These are phyloP conservation scores for Thuja plicata DNA, from an alignment of 83 land plant species.

Conservation along the genomic window DNA sequence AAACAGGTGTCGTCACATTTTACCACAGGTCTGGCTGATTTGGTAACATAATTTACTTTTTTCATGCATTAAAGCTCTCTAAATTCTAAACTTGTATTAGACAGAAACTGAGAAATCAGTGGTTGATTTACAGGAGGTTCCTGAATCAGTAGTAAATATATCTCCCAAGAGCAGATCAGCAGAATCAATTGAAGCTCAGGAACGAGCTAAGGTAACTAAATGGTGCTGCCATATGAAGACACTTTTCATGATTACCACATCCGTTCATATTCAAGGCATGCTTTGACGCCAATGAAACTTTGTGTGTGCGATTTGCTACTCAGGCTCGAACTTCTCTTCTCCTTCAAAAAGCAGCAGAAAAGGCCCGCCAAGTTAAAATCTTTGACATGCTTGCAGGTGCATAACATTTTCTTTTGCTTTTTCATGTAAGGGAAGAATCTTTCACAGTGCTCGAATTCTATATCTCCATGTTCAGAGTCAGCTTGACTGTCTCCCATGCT, in stretches of 20 bases:
- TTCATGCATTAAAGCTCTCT: neutral
- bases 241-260: neutral
- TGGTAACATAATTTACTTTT: neutral
- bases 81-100: neutral
- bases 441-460: neutral
- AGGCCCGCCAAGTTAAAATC: constrained; percentile 38
- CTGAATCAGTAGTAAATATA: constrained; percentile 33
- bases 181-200: constrained; percentile 39
- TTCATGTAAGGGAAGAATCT: neutral
- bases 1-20: constrained; percentile 30
- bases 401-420: neutral
- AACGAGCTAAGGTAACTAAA: constrained; percentile 28
- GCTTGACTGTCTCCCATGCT: neutral
- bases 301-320: neutral
- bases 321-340: constrained; percentile 44
- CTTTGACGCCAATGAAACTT: neutral
- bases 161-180: constrained; percentile 29
- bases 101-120: constrained; percentile 3
- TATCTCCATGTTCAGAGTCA: neutral
- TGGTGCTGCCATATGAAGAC: neutral
- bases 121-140: constrained; percentile 25
- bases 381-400: constrained; percentile 42
- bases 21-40: constrained; percentile 23
- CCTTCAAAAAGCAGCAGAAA: constrained; percentile 39
- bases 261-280: neutral